Base-by-base conservation (phyloP, 2,329 filamentous ascomycete genomes). In the Phyllosticta citrichinensis region DNA sequence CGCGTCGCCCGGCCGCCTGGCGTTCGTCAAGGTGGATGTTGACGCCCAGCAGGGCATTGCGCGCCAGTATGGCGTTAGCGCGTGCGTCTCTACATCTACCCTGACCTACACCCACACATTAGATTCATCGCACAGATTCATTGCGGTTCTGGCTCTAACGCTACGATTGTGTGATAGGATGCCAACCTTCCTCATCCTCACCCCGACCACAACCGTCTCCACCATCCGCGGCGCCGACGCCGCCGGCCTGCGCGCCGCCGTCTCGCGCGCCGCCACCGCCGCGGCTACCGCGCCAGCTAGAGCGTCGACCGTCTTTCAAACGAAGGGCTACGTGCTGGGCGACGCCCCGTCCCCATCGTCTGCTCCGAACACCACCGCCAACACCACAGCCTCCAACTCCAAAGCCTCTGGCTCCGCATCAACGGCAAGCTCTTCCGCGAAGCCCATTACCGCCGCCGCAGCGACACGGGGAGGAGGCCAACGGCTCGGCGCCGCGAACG, bases 11-110 rank as follows among this genome's bases (percentile, higher is more conserved):
- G 75, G 75, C 17, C 74, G 73, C 50, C 70, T 83, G 22, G 75
- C 76, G 27, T 83, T 83, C 67, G 74, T 76, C 64, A 82, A 83
- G 72, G 77, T 83, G 33, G 78, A 83, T 62, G 81, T 83, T 14
- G 81, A 83, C 40, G 76, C 76, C 55, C 75, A 80, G 64, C 73
- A 76, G 51, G 75, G 78, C 50, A 74, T 83, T 8, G 79, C 81
- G 17, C 68, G 71, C 61, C 77, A 80, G 55, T 76, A 80, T 62
- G 73, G 76, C 20, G 78, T 83, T 5, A 75, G 74, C 47, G 80
- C 81, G 72, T 74, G 68, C 33, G 72, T 68, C 11, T 22, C 22
- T 22, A 22, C n/a, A n/a, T n/a, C n/a, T n/a, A n/a, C n/a, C n/a
- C n/a, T n/a, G n/a, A n/a, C n/a, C n/a, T n/a, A n/a, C 22, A 22